Conservation (phyloP, 495 filamentous ascomycete genomes). For the Penicillium goetzii region DNA sequence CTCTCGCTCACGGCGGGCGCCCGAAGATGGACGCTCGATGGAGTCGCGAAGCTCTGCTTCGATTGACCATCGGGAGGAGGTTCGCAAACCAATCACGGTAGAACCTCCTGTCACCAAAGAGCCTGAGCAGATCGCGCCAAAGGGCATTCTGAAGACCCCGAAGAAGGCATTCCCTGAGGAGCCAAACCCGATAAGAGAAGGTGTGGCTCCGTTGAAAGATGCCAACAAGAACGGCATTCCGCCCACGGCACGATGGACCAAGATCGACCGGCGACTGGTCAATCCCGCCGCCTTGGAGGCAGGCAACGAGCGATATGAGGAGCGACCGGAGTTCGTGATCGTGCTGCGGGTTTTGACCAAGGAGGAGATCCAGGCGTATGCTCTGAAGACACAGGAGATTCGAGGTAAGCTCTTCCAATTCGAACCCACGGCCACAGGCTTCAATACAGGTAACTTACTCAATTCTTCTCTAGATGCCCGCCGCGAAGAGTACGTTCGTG, state of each 20-base stretch:
- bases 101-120: slow-evolving; percentile 40
- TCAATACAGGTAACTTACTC: slow-evolving; percentile 11
- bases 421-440: neutral
- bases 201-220: slow-evolving; percentile 86
- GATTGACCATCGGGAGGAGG: slow-evolving; percentile 29
- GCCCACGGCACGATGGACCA: slow-evolving; percentile 82
- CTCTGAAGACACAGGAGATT: slow-evolving; percentile 72
- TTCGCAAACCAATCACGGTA: slow-evolving; percentile 35
- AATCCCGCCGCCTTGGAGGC: slow-evolving; percentile 78
- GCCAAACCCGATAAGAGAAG: slow-evolving; percentile 74
- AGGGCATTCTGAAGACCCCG: slow-evolving; percentile 73
- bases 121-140: slow-evolving; percentile 52
- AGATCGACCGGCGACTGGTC: slow-evolving; percentile 80
- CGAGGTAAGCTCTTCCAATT: slow-evolving; percentile 58
- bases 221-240: slow-evolving; percentile 74
- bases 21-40: slow-evolving; percentile 21
- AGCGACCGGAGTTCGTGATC: slow-evolving; percentile 81
- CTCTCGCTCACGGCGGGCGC: slow-evolving; percentile 31
- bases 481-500: slow-evolving; percentile 39
- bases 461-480: slow-evolving; percentile 35
- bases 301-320: slow-evolving; percentile 79
- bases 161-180: slow-evolving; percentile 80
- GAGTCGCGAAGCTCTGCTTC: slow-evolving; percentile 20
- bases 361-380: slow-evolving; percentile 81
- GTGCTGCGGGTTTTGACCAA: slow-evolving; percentile 77